Percentiles rank a stretch among this genome's conserved stretches.
phyloP scores from a whole-genome alignment of 306 rosid species.

The Glycine soja region DNA sequence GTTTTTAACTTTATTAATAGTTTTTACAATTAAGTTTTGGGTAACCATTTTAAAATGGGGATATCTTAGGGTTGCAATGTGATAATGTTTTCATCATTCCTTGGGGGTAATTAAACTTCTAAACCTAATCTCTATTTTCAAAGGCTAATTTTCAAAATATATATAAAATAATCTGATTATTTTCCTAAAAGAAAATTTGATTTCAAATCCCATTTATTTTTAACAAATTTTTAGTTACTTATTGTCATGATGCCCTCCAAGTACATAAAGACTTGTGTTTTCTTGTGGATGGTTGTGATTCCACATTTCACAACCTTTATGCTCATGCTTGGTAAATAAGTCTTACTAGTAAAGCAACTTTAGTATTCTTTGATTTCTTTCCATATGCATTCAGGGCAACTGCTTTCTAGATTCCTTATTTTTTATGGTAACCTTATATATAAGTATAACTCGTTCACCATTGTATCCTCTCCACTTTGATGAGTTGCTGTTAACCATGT shows the following conservation, averaged over 20 bases:
- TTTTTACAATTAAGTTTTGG: not conserved
- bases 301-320: no score
- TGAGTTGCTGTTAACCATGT: conserved; percentile 21
- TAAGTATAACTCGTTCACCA: not conserved
- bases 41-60: not conserved
- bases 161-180: not conserved
- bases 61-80: not conserved
- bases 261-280: not conserved
- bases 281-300: not conserved
- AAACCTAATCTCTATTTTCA: not conserved
- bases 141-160: not conserved
- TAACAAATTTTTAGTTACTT: not conserved
- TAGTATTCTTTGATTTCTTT: not conserved
- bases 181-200: not conserved
- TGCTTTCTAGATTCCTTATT: conserved; percentile 31
- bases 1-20: no score
- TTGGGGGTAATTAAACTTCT: not conserved
- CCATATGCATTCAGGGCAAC: not conserved
- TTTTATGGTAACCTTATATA: conserved; percentile 11
- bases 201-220: not conserved
- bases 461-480: conserved; percentile 37
- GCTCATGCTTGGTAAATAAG: not conserved
- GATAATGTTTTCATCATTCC: not conserved
- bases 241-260: not conserved
- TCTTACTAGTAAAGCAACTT: conserved; percentile 1